Conservation (phyloP, 331 rosid genomes). For the Pyrus hybrid region DNA sequence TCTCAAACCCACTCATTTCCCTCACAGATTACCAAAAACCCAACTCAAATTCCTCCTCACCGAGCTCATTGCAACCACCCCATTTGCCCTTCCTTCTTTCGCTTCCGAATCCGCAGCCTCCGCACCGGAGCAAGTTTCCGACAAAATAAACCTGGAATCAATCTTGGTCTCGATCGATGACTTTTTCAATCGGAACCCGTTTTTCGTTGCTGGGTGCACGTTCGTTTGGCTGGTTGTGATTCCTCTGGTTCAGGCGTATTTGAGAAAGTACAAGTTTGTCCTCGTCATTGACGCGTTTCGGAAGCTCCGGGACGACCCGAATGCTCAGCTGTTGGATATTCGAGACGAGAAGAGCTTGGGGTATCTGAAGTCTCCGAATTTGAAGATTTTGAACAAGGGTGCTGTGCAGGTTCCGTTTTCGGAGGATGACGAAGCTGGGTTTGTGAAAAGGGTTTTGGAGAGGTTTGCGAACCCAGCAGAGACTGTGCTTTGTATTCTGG, state of each 20-base stretch:
- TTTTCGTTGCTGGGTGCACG: background rate
- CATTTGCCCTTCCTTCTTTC: slow-evolving; percentile 37
- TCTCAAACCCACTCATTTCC: background rate
- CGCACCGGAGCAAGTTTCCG: slow-evolving; percentile 29
- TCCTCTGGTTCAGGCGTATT: slow-evolving; percentile 49
- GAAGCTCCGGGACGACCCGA: slow-evolving; percentile 58
- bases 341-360: slow-evolving; percentile 55
- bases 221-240: slow-evolving; percentile 74
- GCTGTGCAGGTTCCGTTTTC: slow-evolving; percentile 46
- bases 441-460: slow-evolving; percentile 51
- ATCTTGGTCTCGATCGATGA: slow-evolving; percentile 55
- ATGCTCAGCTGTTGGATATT: slow-evolving; percentile 62
- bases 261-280: slow-evolving; percentile 59
- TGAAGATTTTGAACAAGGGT: slow-evolving; percentile 61
- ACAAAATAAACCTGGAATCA: slow-evolving; percentile 60
- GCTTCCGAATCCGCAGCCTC: slow-evolving; percentile 43
- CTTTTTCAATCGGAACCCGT: slow-evolving; percentile 41
- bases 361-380: slow-evolving; percentile 56
- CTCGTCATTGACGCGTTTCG: slow-evolving; percentile 69
- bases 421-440: slow-evolving; percentile 62
- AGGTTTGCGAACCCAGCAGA: slow-evolving; percentile 42
- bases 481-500: slow-evolving; percentile 56
- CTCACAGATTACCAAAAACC: slow-evolving; percentile 9
- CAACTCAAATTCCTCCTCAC: slow-evolving; percentile 26
- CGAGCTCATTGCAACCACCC: slow-evolving; percentile 27